Base-by-base conservation (phyloP, 2,329 filamentous ascomycete species). In the Pyrenophora graminea region DNA sequence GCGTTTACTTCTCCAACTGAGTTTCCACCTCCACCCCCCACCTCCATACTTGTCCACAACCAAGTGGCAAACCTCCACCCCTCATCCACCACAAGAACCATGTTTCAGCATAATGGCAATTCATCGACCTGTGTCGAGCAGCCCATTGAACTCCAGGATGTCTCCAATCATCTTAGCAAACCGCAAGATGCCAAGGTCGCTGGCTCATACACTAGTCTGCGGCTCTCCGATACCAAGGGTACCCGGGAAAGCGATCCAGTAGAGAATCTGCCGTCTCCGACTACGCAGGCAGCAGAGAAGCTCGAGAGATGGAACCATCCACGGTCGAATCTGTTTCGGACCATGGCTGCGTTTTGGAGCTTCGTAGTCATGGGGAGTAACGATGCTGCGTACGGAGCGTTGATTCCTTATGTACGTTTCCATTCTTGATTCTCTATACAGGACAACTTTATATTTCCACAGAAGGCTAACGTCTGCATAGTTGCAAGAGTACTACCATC, bases 331-430 rank as follows among this genome's bases (percentile, higher is more conserved):
- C 72, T 82, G 4, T 85, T 76, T 59, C 81, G 85, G 33, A 82
- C 83, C 39, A 70, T 82, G 31, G 78, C 82, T 0, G 80, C 84
- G 3, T 83, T 86, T 61, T 83, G 82, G 71, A 79, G 80, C 4
- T 84, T 90, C 57, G 74, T 85, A 17, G 76, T 88, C 27, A 82
- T 88, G 76, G 87, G 87, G 6, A 80, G 86, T 74, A 88, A 87
- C 61, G 87, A 90, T 72, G 86, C 82, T 8, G 82, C 82, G 19
- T 79, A 84, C 38, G 86, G 86, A 45, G 75, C 77, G 15, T 69
- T 80, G 58, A 80, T 82, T 44, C 79, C 79, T 30, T 82, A 81
- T 59, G 72, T 79, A 67, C 40, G 54, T 47, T 13, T 23, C 9
- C 8, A 9, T 39, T 1, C 33, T 15, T 30, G 4, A 12, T 18